Evolutionary conservation across 2,329 filamentous ascomycete genomes (phyloP), one percentile per base, ranked within the genome.

Genomic region (Aspergillus terreus): DNA sequence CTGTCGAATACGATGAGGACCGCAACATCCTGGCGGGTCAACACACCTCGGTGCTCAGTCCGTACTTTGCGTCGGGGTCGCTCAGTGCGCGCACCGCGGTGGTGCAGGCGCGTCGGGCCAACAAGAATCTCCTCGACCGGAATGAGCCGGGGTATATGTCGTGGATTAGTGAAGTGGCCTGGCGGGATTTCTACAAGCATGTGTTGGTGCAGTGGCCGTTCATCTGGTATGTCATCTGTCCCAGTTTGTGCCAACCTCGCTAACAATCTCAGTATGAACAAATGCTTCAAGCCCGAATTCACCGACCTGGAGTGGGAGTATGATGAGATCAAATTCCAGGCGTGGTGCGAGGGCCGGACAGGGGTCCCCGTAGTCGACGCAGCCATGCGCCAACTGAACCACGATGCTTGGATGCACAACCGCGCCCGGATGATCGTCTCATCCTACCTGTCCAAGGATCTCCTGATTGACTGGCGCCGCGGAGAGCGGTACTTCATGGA

Each of bases 151-250:
- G 88, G 0, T 85, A 88, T 51, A 76, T 80, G 46, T 77, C 78
- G 0, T 95, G 89, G 89, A 90, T 94, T 57, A 85, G 85, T 48
- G 90, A 95, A 68, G 78, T 95, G 3, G 90, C 88, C 0, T 94
- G 90, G 90, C 78, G 90, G 12, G 90, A 95, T 63, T 95, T 95
- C 63, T 95, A 95, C 73, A 90, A 86, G 63, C 88, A 94, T 66
- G 88, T 96, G 3, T 73, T 96, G 4, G 88, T 85, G 0, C 76
- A 92, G 54, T 95, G 90, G 89, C 92, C 92, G 0, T 92, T 91
- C 47, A 71, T 76, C 41, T 76, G 74, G 71, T 72, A 55, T 50
- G 62, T 48, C 5, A 7, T 10, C 15, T 17, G 12, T 19, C 3
- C 2, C 4, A 14, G 27, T 17, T 11, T 6, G 27, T 3, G 7